Conservation (phyloP, 441 rosid species). For the Francoa sonchifolia region DNA sequence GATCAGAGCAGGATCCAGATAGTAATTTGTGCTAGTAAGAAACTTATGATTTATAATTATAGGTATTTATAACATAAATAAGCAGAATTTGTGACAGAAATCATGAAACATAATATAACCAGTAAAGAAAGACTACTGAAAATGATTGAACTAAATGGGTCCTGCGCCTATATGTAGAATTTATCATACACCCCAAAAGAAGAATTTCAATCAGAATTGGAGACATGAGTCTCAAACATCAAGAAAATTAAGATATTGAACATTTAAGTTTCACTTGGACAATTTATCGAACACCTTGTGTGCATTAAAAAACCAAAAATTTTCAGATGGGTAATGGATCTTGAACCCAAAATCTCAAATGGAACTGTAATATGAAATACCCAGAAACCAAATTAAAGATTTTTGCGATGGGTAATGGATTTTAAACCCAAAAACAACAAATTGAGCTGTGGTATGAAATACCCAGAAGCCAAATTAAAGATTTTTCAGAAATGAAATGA, state of each 20-base stretch:
- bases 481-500: no score
- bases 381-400: no score
- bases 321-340: background rate
- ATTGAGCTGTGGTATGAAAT: no score
- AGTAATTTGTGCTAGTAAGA: background rate
- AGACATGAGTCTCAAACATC: conserved; percentile 11
- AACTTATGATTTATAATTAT: background rate
- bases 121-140: conserved; percentile 13
- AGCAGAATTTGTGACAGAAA: background rate
- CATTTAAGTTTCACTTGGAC: background rate
- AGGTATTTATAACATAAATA: background rate
- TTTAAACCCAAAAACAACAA: no score
- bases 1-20: background rate
- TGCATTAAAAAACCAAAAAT: background rate
- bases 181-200: conserved; percentile 5
- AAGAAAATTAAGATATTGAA: background rate
- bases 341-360: background rate
- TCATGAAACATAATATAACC: conserved; percentile 9
- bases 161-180: conserved; percentile 8
- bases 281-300: background rate
- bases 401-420: no score
- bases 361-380: background rate
- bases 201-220: conserved; percentile 8
- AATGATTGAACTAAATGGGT: no score
- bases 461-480: no score